Conservation (phyloP, 768 basidiomycete genomes). For the Pulveroboletus sp. region DNA sequence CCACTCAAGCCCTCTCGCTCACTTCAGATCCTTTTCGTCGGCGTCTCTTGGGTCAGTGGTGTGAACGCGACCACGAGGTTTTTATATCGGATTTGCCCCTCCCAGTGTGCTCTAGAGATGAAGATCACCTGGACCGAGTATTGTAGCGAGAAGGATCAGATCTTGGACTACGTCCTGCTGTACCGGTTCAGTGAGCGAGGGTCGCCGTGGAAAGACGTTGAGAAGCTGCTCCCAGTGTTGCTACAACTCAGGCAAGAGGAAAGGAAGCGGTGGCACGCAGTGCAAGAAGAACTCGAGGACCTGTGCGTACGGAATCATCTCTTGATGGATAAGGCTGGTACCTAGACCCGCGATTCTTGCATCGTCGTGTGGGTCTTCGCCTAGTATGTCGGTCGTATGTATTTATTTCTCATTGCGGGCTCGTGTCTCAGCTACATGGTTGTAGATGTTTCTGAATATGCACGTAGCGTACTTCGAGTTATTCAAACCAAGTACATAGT, state of each 20-base stretch:
- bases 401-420: background rate
- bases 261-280: conserved; percentile 30
- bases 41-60: conserved; percentile 44
- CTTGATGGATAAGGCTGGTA: conserved; percentile 33
- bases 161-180: conserved; percentile 4
- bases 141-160: conserved; percentile 10
- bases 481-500: conserved; percentile 1
- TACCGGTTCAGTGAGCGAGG: conserved; percentile 18
- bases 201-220: conserved; percentile 40
- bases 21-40: conserved; percentile 37
- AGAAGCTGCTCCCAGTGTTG: conserved; percentile 40
- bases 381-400: background rate
- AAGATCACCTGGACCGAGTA: conserved; percentile 46
- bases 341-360: conserved; percentile 26
- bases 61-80: conserved; percentile 45
- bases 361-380: conserved; percentile 15
- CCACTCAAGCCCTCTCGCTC: conserved; percentile 17
- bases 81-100: conserved; percentile 48
- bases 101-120: conserved; percentile 36
- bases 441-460: background rate
- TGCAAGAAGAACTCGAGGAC: conserved; percentile 48
- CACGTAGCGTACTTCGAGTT: background rate
- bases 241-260: conserved; percentile 43
- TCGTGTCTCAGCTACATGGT: background rate
- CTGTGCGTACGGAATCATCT: conserved; percentile 42